Evolutionary conservation across 129 eudicot genomes (phyloP).

Genomic region (Silybum marianum): DNA sequence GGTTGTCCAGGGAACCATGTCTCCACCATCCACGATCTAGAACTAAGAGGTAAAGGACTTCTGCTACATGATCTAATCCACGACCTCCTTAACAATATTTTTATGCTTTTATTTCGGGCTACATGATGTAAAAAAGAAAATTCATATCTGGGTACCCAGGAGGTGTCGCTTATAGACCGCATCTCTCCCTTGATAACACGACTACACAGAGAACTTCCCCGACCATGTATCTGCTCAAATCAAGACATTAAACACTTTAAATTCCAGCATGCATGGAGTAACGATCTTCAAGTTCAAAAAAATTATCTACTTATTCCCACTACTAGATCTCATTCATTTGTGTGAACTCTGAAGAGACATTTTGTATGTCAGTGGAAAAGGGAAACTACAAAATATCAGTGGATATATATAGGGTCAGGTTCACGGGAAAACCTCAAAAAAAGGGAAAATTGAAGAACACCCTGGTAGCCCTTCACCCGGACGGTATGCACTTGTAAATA

Average conservation of each 20-base stretch:
- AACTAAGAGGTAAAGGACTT: slow-evolving; percentile 33
- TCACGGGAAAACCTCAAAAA: no score
- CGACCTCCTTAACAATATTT: slow-evolving; percentile 33
- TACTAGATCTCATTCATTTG: no score
- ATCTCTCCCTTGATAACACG: slow-evolving; percentile 44
- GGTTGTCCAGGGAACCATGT: slow-evolving; percentile 43
- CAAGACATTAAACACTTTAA: background rate
- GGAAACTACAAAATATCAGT: background rate
- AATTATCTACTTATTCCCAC: background rate
- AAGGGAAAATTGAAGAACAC: no score
- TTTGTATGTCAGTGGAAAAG: background rate
- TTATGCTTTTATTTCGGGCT: slow-evolving; percentile 40
- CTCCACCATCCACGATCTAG: slow-evolving; percentile 52
- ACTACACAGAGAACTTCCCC: slow-evolving; percentile 32
- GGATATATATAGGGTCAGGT: no score
- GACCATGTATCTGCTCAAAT: slow-evolving; percentile 47
- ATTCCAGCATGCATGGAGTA: background rate
- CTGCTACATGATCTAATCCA: slow-evolving; percentile 42
- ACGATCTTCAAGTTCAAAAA: no score
- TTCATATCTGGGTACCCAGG: slow-evolving; percentile 40
- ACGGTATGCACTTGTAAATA: no score
- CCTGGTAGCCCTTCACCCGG: no score
- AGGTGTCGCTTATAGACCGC: slow-evolving; percentile 47
- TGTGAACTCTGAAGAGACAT: no score
- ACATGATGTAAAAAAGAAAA: slow-evolving; percentile 37